Base-by-base conservation (phyloP, 306 rosid genomes). In the Aeschynomene evenia region DNA sequence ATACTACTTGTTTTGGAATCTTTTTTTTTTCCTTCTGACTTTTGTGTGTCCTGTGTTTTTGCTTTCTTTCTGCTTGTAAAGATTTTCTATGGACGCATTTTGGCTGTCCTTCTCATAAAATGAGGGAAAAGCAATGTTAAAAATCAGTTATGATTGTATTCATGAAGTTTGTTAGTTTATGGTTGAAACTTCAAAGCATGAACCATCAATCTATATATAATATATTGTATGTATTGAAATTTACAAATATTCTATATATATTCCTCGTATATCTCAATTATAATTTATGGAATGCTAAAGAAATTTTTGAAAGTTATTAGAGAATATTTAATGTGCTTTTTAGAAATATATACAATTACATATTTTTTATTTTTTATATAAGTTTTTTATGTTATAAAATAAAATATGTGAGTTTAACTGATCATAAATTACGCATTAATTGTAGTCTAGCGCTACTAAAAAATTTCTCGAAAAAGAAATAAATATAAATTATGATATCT, bases 181-280 rank as follows among this genome's bases (percentile, higher is more conserved):
- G 34, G 59, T 29, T 19, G 48, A 66, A 66, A 31, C n/a, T 42
- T 45, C 59, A 57, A 68, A 73, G 72, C 42, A 45, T 61, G 45
- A 61, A 58, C 46, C 16, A 26, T 54, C 43, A 55, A 39, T 14
- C 21, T n/a, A n/a, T n/a, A n/a, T n/a, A 43, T 10, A 15, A 39
- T 28, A 28, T 28, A 28, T 11, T 13, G 24, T 16, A 2, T 13
- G 56, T 16, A 54, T 40, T 20, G 43, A 43, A 26, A 57, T 22
- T 21, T 9, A 19, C 23, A 57, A 18, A 45, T 46, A 20, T 19
- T 9, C 29, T 14, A 2, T 46, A 37, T 26, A 6, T 60, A 21
- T 57, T 59, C 36, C 15, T 34, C 18, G 14, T 31, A 45, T 45
- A 24, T 18, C 7, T 26, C 22, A 1, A 26, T 33, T 49, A 37